A percentile compares a stretch with the other conserved stretches of the same genome.
These are phyloP conservation scores for Astrothelium macrocarpum DNA, from an alignment of 495 filamentous ascomycete species.

Conservation along the genomic window DNA sequence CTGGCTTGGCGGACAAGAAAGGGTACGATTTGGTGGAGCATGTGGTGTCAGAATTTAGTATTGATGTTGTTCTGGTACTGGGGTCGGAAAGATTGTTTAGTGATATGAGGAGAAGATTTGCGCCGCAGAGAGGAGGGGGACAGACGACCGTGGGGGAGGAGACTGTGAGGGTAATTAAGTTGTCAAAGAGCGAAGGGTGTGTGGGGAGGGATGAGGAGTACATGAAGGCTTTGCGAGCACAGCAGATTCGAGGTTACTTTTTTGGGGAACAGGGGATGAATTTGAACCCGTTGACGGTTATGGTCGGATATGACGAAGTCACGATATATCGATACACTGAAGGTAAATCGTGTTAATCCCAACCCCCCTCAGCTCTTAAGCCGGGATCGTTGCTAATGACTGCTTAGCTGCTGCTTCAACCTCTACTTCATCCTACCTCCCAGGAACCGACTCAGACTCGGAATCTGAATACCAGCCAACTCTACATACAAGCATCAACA, in stretches of 20 bases:
- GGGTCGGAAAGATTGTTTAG: constrained; percentile 75
- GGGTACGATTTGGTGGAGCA: constrained; percentile 66
- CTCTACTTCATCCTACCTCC: constrained; percentile 8
- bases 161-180: constrained; percentile 47
- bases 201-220: constrained; percentile 70
- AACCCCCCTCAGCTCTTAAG: too few relatives aligned
- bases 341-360: constrained; percentile 33
- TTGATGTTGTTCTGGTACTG: constrained; percentile 59
- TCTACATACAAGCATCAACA: neutral
- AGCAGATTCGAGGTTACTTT: constrained; percentile 82
- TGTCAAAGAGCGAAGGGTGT: constrained; percentile 82
- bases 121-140: constrained; percentile 35
- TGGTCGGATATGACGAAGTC: constrained; percentile 62
- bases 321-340: constrained; percentile 56
- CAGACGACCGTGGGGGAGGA: constrained; percentile 49
- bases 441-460: constrained; percentile 8
- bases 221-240: constrained; percentile 58
- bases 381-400: too few relatives aligned
- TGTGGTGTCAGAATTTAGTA: constrained; percentile 69
- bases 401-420: neutral
- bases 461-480: constrained; percentile 12
- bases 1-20: constrained; percentile 52
- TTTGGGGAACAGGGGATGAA: constrained; percentile 72
- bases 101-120: constrained; percentile 66
- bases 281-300: constrained; percentile 75